These are phyloP conservation scores for Cnidoscolus chayamansa DNA, from an alignment of 441 rosid genomes.

Conservation along the genomic window DNA sequence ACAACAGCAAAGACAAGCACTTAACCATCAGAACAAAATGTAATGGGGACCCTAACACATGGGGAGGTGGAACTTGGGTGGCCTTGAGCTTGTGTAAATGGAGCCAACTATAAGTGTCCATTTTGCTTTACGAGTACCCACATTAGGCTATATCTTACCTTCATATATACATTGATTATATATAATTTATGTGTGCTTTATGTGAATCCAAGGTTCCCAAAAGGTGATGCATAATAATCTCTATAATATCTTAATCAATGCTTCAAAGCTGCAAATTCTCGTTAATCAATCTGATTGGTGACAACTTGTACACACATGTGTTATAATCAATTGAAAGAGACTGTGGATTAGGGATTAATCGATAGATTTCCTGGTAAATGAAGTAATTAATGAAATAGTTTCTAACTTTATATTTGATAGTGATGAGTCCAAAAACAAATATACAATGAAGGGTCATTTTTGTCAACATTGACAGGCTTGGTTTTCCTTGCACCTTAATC, in stretches of 20 bases:
- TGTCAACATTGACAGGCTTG: slow-evolving; percentile 6
- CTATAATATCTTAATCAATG: not conserved
- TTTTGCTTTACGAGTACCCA: slow-evolving; percentile 37
- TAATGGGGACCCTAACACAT: slow-evolving; percentile 80
- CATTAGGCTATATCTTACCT: not conserved
- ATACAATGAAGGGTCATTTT: not conserved
- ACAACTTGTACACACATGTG: not conserved
- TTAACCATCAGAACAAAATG: slow-evolving; percentile 45
- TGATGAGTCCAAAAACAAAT: not conserved
- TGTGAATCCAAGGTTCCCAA: slow-evolving; percentile 16
- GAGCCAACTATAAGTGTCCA: slow-evolving; percentile 36
- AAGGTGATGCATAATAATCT: slow-evolving; percentile 8
- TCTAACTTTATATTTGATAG: not conserved
- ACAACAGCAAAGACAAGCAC: slow-evolving; percentile 71
- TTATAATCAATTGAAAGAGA: no score
- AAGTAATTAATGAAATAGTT: no score
- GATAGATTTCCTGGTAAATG: no score
- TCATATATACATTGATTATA: no score
- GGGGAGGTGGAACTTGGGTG: slow-evolving; percentile 39
- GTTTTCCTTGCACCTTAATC: not conserved
- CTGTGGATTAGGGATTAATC: no score
- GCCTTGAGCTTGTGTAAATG: slow-evolving; percentile 37
- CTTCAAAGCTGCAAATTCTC: not conserved
- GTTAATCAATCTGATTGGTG: not conserved
- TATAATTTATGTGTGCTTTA: not conserved